A percentile compares a stretch with the other conserved stretches of the same genome.
These are phyloP conservation scores for Leccinum boreale DNA, from an alignment of 768 basidiomycete species.

Conservation along the genomic window DNA sequence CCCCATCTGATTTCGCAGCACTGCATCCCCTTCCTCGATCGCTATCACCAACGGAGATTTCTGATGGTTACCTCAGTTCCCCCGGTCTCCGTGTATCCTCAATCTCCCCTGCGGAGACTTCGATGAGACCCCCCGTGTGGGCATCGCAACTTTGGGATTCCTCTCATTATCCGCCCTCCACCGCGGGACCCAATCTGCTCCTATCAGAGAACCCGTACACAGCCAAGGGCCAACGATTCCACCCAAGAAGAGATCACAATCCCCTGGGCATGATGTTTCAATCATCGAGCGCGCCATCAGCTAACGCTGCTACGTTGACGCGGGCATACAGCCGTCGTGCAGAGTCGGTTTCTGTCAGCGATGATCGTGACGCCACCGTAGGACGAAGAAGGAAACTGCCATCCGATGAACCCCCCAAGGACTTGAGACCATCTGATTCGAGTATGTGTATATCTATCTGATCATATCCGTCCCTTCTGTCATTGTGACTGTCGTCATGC, in stretches of 20 bases:
- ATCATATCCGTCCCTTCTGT: conserved; percentile 28
- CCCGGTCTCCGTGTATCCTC: conserved; percentile 48
- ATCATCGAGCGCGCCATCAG: conserved; percentile 68
- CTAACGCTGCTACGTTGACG: conserved; percentile 45
- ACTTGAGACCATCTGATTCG: conserved; percentile 42
- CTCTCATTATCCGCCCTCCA: conserved; percentile 43
- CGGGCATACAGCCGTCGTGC: conserved; percentile 65
- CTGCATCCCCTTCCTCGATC: conserved; percentile 63
- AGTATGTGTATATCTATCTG: conserved; percentile 40
- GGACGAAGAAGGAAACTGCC: conserved; percentile 50
- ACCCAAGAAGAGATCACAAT: conserved; percentile 38
- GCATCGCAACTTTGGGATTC: conserved; percentile 63
- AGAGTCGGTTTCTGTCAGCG: conserved; percentile 56
- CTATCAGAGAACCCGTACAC: conserved; percentile 40
- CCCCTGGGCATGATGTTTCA: conserved; percentile 60
- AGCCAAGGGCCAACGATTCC: conserved; percentile 37
- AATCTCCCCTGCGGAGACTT: conserved; percentile 59
- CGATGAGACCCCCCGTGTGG: conserved; percentile 60
- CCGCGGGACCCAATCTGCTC: conserved; percentile 48
- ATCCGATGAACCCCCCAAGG: conserved; percentile 33
- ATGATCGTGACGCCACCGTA: conserved; percentile 74
- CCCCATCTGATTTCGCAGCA: conserved; percentile 58
- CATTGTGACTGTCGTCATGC: conserved; percentile 25
- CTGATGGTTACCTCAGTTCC: conserved; percentile 43
- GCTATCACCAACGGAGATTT: conserved; percentile 53